phyloP scores from a whole-genome alignment of 495 filamentous ascomycete genomes.

The Penicillium paradoxum region DNA sequence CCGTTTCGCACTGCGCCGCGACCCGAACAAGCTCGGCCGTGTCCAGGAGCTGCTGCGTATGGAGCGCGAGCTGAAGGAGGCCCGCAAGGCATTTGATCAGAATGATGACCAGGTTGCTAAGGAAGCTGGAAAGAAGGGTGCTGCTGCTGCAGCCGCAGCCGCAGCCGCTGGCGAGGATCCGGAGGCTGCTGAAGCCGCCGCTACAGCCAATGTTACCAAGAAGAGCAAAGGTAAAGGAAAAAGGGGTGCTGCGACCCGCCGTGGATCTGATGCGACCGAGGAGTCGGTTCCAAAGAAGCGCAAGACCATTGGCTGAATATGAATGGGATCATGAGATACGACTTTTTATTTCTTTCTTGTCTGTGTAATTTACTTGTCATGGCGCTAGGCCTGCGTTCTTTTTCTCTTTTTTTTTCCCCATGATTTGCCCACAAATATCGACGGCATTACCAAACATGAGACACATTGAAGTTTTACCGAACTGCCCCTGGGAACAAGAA shows the following conservation, averaged over 20 bases:
- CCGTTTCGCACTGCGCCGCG: constrained; percentile 82
- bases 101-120: constrained; percentile 47
- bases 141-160: background rate
- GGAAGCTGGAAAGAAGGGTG: constrained; percentile 38
- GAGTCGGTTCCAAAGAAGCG: constrained; percentile 41
- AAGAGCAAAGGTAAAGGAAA: constrained; percentile 44
- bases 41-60: constrained; percentile 81
- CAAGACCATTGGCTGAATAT: constrained; percentile 28
- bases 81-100: constrained; percentile 64
- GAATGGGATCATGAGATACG: background rate
- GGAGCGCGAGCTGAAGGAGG: constrained; percentile 71
- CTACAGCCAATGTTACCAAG: constrained; percentile 21
- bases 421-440: background rate
- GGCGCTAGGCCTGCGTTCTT: background rate
- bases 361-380: background rate
- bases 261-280: constrained; percentile 43
- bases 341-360: background rate
- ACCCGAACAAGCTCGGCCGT: constrained; percentile 79
- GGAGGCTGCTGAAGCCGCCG: constrained; percentile 20
- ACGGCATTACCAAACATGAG: background rate
- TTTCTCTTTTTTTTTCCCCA: background rate
- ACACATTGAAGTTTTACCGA: background rate
- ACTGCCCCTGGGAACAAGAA: too few species aligned
- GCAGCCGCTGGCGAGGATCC: constrained; percentile 12
- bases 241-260: constrained; percentile 22